Base-by-base conservation (phyloP, 2,329 filamentous ascomycete genomes). In the Bipolaris victoriae region DNA sequence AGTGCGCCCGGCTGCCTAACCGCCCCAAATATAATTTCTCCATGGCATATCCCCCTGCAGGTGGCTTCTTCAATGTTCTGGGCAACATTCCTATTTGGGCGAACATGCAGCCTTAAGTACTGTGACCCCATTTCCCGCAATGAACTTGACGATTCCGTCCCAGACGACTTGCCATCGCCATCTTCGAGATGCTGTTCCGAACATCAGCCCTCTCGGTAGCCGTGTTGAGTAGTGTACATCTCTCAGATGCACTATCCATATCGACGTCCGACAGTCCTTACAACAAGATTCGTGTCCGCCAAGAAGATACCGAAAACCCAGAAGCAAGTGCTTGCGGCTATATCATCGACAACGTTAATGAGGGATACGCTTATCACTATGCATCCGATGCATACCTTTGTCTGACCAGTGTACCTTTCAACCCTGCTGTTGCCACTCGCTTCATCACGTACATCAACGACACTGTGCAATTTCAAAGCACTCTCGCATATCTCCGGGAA, bases 401-500 rank as follows among this genome's bases (percentile, higher is more conserved):
- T 56, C 68, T 83, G 9, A 73, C 61, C 2, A 78, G 68, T 22
- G 77, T 82, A 6, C 80, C 82, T 0, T 81, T 84, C 61, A 77
- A 80, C 49, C 24, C 72, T 3, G 79, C 76, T 6, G 77, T 80
- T 1, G 80, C 80, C 2, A 64, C 73, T 5, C 68, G 77, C 1
- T 80, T 83, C 53, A 55, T 83, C 4, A 58, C 75, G 6, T 82
- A 83, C 56, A 78, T 76, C 51, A 80, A 80, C 56, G 72, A 78
- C 15, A 81, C 79, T 0, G 48, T 83, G 1, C 76, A 80, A 48
- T 80, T 80, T 43, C 79, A 82, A 45, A 78, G 72, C 53, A 80
- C 79, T 1, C 60, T 80, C 7, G 71, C 74, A 13, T 80, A 77
- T 54, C 71, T 81, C 15, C 75, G 76, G 37, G 63, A 73, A 24